Conservation (phyloP, 2,329 filamentous ascomycete species). For the Phaeomoniella chlamydospora region DNA sequence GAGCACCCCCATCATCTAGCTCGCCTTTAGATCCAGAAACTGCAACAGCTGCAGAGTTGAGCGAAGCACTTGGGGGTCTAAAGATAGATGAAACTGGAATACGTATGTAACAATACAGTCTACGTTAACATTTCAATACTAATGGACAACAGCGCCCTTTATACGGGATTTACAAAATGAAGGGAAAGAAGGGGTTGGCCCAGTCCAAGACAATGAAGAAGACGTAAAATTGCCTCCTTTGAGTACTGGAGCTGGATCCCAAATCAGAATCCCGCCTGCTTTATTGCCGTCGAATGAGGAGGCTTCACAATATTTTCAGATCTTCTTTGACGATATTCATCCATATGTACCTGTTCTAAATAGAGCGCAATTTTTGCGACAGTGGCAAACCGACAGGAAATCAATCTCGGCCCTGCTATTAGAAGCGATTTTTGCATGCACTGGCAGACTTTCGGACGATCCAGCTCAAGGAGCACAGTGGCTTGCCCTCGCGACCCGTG, state of each 20-base stretch:
- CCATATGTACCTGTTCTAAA: conserved; percentile 86
- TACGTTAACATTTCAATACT: too few species aligned
- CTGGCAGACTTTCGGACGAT: conserved; percentile 69
- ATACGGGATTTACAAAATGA: conserved; percentile 50
- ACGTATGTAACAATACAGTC: conserved; percentile 41
- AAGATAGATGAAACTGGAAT: conserved; percentile 79
- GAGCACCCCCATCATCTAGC: neutral
- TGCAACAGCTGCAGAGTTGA: conserved; percentile 57
- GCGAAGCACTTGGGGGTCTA: conserved; percentile 69
- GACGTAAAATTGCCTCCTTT: conserved; percentile 50
- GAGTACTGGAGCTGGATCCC: conserved; percentile 53
- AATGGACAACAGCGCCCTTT: conserved; percentile 57
- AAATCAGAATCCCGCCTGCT: conserved; percentile 77
- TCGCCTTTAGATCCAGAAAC: conserved; percentile 43
- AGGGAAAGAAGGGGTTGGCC: conserved; percentile 37
- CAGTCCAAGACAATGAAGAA: conserved; percentile 54
- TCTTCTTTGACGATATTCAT: conserved; percentile 82
- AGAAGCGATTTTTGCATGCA: conserved; percentile 83
- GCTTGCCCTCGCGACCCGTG: conserved; percentile 79
- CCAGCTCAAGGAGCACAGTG: conserved; percentile 78
- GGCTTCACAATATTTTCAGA: conserved; percentile 69
- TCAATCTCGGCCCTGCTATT: conserved; percentile 78
- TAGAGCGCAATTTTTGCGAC: conserved; percentile 66
- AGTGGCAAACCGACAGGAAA: conserved; percentile 74
- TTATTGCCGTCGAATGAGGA: conserved; percentile 84